Percentiles rank a stretch among this genome's conserved stretches.
These are phyloP conservation scores for Yamadazyma insecticola DNA, from an alignment of 805 yeast species.

Conservation along the genomic window DNA sequence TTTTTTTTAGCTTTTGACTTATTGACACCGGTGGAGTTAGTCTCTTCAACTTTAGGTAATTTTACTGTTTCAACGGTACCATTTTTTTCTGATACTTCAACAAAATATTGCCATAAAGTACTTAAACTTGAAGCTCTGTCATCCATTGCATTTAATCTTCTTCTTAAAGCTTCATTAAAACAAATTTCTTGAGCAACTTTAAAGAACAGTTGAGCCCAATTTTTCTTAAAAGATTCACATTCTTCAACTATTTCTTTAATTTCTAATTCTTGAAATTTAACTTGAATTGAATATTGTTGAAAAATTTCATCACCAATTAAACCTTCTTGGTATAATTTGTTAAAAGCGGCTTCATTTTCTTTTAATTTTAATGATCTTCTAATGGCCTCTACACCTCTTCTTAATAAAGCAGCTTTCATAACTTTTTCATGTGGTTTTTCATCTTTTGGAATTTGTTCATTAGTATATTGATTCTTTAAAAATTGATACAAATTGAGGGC, in stretches of 20 bases:
- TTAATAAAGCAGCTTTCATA: conserved; percentile 54
- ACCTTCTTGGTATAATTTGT: conserved; percentile 76
- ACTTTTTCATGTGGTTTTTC: conserved; percentile 71
- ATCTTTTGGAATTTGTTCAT: conserved; percentile 34
- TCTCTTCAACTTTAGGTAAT: too few species aligned
- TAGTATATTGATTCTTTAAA: conserved; percentile 44
- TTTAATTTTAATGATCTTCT: conserved; percentile 78
- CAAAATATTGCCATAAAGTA: conserved; percentile 30
- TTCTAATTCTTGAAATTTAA: conserved; percentile 76
- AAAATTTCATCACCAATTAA: conserved; percentile 86
- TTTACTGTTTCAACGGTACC: not conserved
- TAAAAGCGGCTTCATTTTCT: conserved; percentile 69
- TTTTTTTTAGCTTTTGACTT: too few species aligned
- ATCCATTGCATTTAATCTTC: conserved; percentile 55
- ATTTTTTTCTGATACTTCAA: conserved; percentile 4
- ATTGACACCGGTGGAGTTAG: too few species aligned
- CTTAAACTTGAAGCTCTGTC: conserved; percentile 29
- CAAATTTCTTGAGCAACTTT: conserved; percentile 85
- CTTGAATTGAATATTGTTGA: conserved; percentile 74
- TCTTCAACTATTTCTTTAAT: conserved; percentile 70
- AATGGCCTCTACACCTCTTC: conserved; percentile 78
- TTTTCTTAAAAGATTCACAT: conserved; percentile 67
- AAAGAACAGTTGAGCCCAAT: conserved; percentile 76
- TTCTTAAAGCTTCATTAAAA: conserved; percentile 84
- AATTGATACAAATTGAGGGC: conserved; percentile 60